phyloP scores from a whole-genome alignment of 2,329 filamentous ascomycete species.

The Drechslerella coelobrocha region DNA sequence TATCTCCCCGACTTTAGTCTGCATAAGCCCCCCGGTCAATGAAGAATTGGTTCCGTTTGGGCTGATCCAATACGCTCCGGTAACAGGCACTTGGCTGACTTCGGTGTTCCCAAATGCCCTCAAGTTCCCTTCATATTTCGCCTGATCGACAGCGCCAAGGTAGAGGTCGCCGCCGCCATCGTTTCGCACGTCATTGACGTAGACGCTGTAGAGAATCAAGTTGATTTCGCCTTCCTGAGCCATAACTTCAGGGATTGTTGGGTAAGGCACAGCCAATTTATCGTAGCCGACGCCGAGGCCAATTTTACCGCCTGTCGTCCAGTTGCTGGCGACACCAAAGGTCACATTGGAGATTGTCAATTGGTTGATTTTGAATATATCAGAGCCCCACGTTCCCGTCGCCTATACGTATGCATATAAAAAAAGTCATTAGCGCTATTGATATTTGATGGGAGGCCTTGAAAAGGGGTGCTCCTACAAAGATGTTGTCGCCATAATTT shows the following conservation, averaged over 20 bases:
- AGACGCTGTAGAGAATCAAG: conserved; percentile 32
- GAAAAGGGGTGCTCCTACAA: conserved; percentile 14
- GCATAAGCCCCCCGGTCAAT: not conserved
- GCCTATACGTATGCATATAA: conserved; percentile 16
- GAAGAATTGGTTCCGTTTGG: conserved; percentile 27
- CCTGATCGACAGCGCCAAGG: conserved; percentile 35
- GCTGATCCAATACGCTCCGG: conserved; percentile 27
- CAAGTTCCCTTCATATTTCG: conserved; percentile 25
- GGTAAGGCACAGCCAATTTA: conserved; percentile 20
- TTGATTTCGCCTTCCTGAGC: conserved; percentile 17
- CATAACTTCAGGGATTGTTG: conserved; percentile 36
- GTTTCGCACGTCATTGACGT: conserved; percentile 41
- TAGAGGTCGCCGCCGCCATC: conserved; percentile 44
- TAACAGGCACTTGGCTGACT: conserved; percentile 27
- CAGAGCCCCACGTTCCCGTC: conserved; percentile 40
- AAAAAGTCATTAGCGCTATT: not conserved
- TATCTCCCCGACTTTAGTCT: conserved; percentile 27
- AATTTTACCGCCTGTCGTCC: conserved; percentile 34
- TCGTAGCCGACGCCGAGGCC: conserved; percentile 34
- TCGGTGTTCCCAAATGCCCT: conserved; percentile 13
- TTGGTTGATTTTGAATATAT: conserved; percentile 49
- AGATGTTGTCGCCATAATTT: conserved; percentile 30
- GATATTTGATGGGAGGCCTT: not conserved
- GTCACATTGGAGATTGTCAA: conserved; percentile 32
- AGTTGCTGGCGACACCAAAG: conserved; percentile 43